A percentile compares a stretch with the other conserved stretches of the same genome.
Evolutionary conservation across 139 green algal species (phyloP).

Genomic region (Chlorella vulgaris): DNA sequence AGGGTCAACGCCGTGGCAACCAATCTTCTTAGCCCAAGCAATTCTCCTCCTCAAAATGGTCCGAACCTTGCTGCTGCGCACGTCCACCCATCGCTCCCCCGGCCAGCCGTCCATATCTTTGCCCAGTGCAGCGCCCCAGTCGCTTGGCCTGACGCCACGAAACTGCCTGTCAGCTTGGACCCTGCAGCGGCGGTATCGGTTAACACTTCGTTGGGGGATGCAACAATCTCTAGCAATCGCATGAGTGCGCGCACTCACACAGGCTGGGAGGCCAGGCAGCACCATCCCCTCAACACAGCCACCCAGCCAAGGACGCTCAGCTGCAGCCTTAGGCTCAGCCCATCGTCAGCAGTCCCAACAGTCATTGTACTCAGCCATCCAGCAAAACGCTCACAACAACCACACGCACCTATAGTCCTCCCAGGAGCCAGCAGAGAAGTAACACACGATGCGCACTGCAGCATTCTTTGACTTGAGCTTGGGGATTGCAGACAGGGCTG

Average conservation of each 20-base stretch:
- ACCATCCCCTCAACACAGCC: not conserved
- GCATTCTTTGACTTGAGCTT: not conserved
- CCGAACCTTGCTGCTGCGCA: not conserved
- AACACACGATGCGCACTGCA: not conserved
- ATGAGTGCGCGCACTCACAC: too few relatives aligned
- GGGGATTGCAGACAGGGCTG: not conserved
- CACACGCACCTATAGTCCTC: not conserved
- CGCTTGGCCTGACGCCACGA: not conserved
- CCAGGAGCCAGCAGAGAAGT: not conserved
- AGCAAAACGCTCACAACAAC: too few relatives aligned
- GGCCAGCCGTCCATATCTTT: not conserved
- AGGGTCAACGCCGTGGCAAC: conserved; percentile 26
- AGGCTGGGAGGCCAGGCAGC: too few relatives aligned
- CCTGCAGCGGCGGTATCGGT: too few relatives aligned
- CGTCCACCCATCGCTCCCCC: conserved; percentile 22
- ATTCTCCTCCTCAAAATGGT: not conserved
- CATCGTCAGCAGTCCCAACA: too few relatives aligned
- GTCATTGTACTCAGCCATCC: too few relatives aligned
- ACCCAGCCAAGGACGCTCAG: not conserved
- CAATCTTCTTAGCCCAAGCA: conserved; percentile 3
- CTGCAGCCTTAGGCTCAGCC: too few relatives aligned
- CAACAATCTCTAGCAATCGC: too few relatives aligned
- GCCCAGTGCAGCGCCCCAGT: not conserved
- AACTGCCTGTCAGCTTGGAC: not conserved
- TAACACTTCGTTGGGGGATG: too few relatives aligned